Evolutionary conservation across 176 grass and related monocot species (phyloP), one percentile per base, ranked within the genome.

Genomic region (Carex littledalei): DNA sequence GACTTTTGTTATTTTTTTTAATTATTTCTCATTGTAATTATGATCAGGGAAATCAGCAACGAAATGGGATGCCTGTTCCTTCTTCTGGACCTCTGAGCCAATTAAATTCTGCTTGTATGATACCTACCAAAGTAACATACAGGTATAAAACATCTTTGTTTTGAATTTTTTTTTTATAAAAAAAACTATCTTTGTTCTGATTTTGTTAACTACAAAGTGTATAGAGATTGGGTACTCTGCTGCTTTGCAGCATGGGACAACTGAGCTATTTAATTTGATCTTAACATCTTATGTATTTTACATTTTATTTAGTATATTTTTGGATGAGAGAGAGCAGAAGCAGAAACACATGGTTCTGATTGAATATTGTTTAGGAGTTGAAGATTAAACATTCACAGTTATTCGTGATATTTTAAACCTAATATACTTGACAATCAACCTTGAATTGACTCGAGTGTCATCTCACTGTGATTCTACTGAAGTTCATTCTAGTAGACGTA

Each of bases 51-150:
- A 78, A 81, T 89, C 89, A 89, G 85, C 88, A 88, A 81, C 95
- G 86, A 83, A 92, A 87, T 79, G 68, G 85, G 52, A 56, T 69
- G 68, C 54, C 82, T 78, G 80, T 84, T 3, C 81, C 81, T 72
- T 49, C 76, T 89, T 89, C 91, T 15, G n/a, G 87, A 84, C 84
- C 93, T 52, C 29, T 85, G 72, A 86, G 57, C 53, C 91, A 89
- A 71, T 57, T 86, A 73, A 39, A 11, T 34, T 83, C 89, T 89
- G 70, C 88, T 59, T 78, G 81, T 47, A 24, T 92, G 86, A 90
- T 88, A 34, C 68, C 93, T 84, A 84, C 88, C 81, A 99, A 95
- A 90, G 88, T 92, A 84, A 87, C 87, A 78, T 99, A 99, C 88
- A 99, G 96, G 96, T 99, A 93, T 63, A 54, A 31, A 47, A 78